Conservation (phyloP, 2,329 filamentous ascomycete species). For the Verticillium longisporum region DNA sequence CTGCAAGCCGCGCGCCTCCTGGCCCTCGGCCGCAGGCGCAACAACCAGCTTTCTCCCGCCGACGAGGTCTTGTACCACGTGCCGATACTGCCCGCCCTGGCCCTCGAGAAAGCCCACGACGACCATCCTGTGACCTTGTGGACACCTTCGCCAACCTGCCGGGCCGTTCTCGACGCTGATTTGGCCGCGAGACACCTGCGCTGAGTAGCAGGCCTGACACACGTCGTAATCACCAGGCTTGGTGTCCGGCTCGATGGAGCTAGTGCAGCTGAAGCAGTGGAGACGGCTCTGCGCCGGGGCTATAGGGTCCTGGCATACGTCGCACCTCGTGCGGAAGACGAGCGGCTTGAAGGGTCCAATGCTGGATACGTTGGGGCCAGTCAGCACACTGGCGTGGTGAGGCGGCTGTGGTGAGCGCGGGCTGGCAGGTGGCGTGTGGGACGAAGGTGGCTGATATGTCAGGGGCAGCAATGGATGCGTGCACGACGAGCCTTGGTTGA, state of each 20-base stretch:
- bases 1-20: constrained; percentile 29
- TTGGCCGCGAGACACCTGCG: constrained; percentile 53
- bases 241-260: constrained; percentile 36
- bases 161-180: constrained; percentile 71
- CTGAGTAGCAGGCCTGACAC: constrained; percentile 70
- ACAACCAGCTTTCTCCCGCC: constrained; percentile 67
- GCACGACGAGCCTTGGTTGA: constrained; percentile 75
- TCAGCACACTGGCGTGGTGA: constrained; percentile 38
- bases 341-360: constrained; percentile 58
- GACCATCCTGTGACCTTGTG: constrained; percentile 74
- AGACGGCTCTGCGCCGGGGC: constrained; percentile 62
- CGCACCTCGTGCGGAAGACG: constrained; percentile 69
- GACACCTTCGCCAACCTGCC: constrained; percentile 76
- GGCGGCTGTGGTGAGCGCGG: constrained; percentile 35
- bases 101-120: constrained; percentile 69
- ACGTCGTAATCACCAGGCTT: constrained; percentile 76
- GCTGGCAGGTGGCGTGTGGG: constrained; percentile 29
- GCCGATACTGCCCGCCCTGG: constrained; percentile 58
- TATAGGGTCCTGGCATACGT: constrained; percentile 70
- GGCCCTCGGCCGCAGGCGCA: constrained; percentile 49
- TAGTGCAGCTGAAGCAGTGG: constrained; percentile 72
- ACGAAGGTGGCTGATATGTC: constrained; percentile 45
- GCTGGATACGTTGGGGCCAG: constrained; percentile 35
- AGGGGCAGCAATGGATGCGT: constrained; percentile 76
- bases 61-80: constrained; percentile 65